phyloP scores from a whole-genome alignment of 192 early-diverging fungal genomes.

The Phycomyces blakesleeanus region DNA sequence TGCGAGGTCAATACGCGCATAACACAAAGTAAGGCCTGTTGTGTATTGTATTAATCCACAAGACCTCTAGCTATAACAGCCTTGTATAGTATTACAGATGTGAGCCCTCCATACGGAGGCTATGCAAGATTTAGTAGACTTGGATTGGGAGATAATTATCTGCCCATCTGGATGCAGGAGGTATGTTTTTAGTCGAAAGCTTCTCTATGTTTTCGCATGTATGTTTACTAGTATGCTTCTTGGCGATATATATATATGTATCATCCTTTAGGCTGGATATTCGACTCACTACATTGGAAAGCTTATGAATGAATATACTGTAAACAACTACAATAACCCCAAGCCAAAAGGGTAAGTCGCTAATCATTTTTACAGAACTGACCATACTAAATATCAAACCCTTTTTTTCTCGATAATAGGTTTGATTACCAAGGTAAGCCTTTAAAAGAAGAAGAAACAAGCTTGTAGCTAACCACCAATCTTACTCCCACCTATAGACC shows the following conservation, averaged over 20 bases:
- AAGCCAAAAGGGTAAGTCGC: conserved; percentile 31
- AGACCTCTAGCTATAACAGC: neutral
- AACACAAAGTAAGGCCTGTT: conserved; percentile 46
- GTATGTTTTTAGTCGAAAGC: conserved; percentile 1
- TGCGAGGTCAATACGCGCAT: conserved; percentile 61
- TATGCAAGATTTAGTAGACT: conserved; percentile 40
- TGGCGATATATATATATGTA: too few relatives aligned
- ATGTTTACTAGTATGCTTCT: neutral
- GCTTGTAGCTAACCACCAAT: too few relatives aligned
- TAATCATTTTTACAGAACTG: conserved; percentile 23
- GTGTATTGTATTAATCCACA: conserved; percentile 9
- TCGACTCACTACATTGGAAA: conserved; percentile 67
- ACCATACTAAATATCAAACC: neutral
- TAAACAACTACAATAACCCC: conserved; percentile 35
- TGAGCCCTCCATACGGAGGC: conserved; percentile 33
- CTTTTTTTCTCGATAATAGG: neutral
- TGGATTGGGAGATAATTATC: conserved; percentile 39
- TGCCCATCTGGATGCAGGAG: conserved; percentile 51
- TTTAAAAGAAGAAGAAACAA: too few relatives aligned
- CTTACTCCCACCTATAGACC: conserved; percentile 9
- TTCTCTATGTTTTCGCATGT: too few relatives aligned
- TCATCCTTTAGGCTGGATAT: conserved; percentile 55
- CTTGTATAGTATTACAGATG: conserved; percentile 29
- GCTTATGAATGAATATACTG: conserved; percentile 50
- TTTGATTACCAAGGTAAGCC: conserved; percentile 15